These are phyloP conservation scores for Proliferodiscus dingleyae DNA, from an alignment of 2,329 filamentous ascomycete genomes.

Conservation along the genomic window DNA sequence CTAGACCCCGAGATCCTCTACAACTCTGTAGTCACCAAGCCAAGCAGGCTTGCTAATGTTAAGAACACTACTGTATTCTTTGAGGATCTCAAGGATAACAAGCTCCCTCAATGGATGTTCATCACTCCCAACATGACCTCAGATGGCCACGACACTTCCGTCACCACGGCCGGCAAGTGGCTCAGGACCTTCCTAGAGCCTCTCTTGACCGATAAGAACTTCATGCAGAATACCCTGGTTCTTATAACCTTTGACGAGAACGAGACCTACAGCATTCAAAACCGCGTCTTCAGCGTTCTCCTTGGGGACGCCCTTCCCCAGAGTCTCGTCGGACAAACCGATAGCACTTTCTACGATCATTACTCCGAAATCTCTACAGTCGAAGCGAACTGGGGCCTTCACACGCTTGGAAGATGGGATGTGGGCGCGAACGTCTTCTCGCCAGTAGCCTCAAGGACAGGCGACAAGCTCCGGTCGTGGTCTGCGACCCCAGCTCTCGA, in stretches of 20 bases:
- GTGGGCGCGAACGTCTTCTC: constrained; percentile 67
- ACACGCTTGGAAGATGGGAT: constrained; percentile 67
- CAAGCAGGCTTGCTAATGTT: constrained; percentile 59
- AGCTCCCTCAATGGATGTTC: constrained; percentile 68
- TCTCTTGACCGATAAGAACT: constrained; percentile 62
- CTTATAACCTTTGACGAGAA: constrained; percentile 79
- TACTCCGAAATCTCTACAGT: constrained; percentile 66
- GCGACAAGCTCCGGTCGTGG: constrained; percentile 41
- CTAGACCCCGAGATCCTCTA: constrained; percentile 52
- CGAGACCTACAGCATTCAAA: constrained; percentile 60
- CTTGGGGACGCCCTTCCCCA: constrained; percentile 69
- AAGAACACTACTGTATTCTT: constrained; percentile 72
- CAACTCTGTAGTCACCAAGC: constrained; percentile 56
- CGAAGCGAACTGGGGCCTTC: constrained; percentile 62
- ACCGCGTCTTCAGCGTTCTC: constrained; percentile 66
- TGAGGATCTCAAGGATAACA: constrained; percentile 56
- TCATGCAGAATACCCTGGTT: constrained; percentile 71
- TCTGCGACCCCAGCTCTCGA: constrained; percentile 25
- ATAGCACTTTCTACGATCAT: constrained; percentile 67
- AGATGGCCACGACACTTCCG: constrained; percentile 69
- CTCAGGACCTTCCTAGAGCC: constrained; percentile 63
- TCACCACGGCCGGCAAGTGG: constrained; percentile 66
- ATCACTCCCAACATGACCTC: constrained; percentile 72
- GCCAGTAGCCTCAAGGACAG: constrained; percentile 55
- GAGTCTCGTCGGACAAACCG: constrained; percentile 60